Base-by-base conservation (phyloP, 805 yeast genomes). In the Ogataea degrootiae region DNA sequence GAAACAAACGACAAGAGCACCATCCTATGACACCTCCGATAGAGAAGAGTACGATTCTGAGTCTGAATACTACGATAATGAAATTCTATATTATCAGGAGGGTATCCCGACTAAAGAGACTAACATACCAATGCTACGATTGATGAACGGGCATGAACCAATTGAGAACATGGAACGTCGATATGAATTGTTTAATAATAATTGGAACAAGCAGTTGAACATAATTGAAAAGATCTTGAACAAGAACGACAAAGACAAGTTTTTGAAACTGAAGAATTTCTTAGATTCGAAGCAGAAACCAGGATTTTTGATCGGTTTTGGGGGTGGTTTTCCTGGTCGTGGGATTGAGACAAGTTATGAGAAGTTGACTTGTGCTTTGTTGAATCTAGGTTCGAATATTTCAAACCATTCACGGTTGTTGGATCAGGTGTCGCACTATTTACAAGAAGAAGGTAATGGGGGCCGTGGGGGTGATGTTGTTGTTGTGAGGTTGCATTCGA, bases 121-220 rank as follows among this genome's bases (percentile, higher is more conserved):
- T 6, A 23, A 53, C 4, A 50, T 66, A 6, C 80, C 80, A 12
- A 74, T 77, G 59, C 65, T 72, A 7, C 59, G 63, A 41, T 59
- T 77, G 6, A 49, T 76, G 36, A 68, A 69, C 16, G 80, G 79
- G 1, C 51, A 63, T 15, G 83, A 78, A 54, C 66, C 75, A 1
- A 46, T 54, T 4, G 64, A 60, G 1, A 66, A 70, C 45, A 66
- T 69, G 22, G 47, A 61, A 19, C 54, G 65, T 34, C 57, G 82
- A 50, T 72, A 76, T 71, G 63, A 67, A 34, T 52, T 74, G 37
- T 77, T 69, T 52, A 55, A 65, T 35, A 64, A 65, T 54, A 71
- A 63, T 34, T 73, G 75, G 76, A 38, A 57, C 0, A 53, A 48
- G 19, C 74, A 70, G 47, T 49, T 65, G 46, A 47, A 46, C 5